Conservation (phyloP, 2,329 filamentous ascomycete species). For the Trichoderma sp. region DNA sequence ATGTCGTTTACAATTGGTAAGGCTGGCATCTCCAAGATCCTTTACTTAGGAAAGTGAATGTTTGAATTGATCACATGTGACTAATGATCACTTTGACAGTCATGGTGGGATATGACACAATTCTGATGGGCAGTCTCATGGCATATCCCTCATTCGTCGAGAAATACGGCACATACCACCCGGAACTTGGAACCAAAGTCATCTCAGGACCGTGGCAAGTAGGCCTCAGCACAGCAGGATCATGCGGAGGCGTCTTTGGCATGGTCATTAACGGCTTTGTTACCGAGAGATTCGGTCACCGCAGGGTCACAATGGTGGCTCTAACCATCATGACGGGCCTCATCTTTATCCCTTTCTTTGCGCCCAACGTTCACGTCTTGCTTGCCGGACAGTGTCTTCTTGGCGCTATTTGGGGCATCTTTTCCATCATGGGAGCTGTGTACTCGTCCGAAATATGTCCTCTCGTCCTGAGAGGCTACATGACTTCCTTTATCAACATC, state of each 20-base stretch:
- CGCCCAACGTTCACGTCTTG: constrained; percentile 37
- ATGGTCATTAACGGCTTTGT: constrained; percentile 23
- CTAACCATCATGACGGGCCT: constrained; percentile 34
- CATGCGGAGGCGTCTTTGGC: constrained; percentile 39
- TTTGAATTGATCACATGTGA: not conserved
- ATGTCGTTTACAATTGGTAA: constrained; percentile 24
- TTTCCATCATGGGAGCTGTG: constrained; percentile 40
- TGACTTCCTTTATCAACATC: constrained; percentile 35
- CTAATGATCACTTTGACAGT: constrained; percentile 23
- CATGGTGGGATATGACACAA: constrained; percentile 37
- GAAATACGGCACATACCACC: constrained; percentile 25
- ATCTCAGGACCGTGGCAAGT: constrained; percentile 47
- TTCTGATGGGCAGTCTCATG: constrained; percentile 33
- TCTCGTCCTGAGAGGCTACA: constrained; percentile 34
- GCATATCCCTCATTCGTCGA: constrained; percentile 34
- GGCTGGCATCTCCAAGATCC: not conserved
- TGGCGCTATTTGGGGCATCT: constrained; percentile 39
- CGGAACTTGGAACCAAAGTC: constrained; percentile 27
- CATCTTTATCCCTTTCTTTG: constrained; percentile 26
- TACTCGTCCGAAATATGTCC: constrained; percentile 42
- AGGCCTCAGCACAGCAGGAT: constrained; percentile 41
- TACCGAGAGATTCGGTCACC: constrained; percentile 23
- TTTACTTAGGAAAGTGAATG: too few species aligned
- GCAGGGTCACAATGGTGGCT: constrained; percentile 52
- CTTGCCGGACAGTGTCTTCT: constrained; percentile 43